Conservation (phyloP, 2,329 filamentous ascomycete genomes). For the Penicillium sp. region DNA sequence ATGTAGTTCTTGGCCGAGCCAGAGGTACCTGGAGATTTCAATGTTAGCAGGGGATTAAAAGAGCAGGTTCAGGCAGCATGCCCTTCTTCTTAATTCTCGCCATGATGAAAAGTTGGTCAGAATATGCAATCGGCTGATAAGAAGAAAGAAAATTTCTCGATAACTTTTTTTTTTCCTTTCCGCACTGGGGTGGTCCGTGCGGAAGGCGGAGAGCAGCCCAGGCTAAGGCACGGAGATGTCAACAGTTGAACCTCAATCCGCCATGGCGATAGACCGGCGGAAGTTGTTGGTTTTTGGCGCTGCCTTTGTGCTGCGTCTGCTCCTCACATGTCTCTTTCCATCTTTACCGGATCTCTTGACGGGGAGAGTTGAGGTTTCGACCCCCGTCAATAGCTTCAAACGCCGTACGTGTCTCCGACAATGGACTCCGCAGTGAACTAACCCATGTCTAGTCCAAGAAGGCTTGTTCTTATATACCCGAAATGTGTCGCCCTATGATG, state of each 20-base stretch:
- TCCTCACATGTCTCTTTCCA: constrained; percentile 80
- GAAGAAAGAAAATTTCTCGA: constrained; percentile 41
- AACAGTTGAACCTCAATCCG: constrained; percentile 7
- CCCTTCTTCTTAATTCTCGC: constrained; percentile 87
- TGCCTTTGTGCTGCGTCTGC: constrained; percentile 75
- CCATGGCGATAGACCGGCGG: constrained; percentile 58
- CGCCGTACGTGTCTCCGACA: constrained; percentile 60
- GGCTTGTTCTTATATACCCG: constrained; percentile 94
- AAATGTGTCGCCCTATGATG: constrained; percentile 96
- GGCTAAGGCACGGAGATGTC: constrained; percentile 9
- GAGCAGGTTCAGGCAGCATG: constrained; percentile 29
- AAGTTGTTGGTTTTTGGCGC: constrained; percentile 70
- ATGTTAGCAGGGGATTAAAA: constrained; percentile 16
- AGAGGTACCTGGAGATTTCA: constrained; percentile 61
- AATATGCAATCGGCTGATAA: constrained; percentile 29
- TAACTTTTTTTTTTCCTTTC: constrained; percentile 38
- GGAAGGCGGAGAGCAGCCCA: constrained; percentile 21
- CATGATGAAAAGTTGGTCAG: constrained; percentile 52
- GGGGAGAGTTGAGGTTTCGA: constrained; percentile 92
- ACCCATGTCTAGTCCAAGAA: constrained; percentile 74
- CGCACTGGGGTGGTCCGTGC: constrained; percentile 34
- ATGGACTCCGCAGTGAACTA: constrained; percentile 6
- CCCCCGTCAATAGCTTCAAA: constrained; percentile 97
- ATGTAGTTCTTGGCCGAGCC: constrained; percentile 98
- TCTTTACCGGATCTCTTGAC: constrained; percentile 81